Evolutionary conservation across 2,329 filamentous ascomycete species (phyloP), one percentile per base, ranked within the genome.

Genomic region (Sarocladium oryzae): DNA sequence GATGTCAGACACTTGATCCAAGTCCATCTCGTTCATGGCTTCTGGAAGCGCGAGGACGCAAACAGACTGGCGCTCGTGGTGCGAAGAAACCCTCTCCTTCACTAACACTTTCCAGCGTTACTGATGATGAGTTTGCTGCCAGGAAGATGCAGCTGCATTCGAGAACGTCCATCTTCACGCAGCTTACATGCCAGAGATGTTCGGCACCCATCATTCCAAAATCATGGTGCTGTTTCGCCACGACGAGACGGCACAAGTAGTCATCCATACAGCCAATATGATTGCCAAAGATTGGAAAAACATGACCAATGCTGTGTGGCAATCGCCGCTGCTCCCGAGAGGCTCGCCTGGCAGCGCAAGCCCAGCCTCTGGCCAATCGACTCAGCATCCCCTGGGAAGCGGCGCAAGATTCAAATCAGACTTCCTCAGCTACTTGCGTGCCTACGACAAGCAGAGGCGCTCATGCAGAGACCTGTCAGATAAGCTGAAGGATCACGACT

Each of bases 181-280:
- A 15, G 89, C 89, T 0, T 89, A 83, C 54, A 86, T 95, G 78
- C 86, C 89, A 0, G 87, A 92, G 62, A 81, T 84, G 56, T 95
- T 90, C 61, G 90, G 90, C 2, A 96, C 89, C 0, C 90, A 96
- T 65, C 89, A 85, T 58, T 76, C 86, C 11, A 93, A 95, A 67
- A 93, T 95, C 87, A 79, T 95, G 66, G 72, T 95, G n/a, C 67
- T 95, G 3, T 74, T 95, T 55, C 79, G 87, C 4, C 83, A 87
- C 63, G 89, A 95, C 62, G 82, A 86, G 55, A 80, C 76, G 0
- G 87, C 85, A 1, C 86, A 95, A 66, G 71, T 96, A 5, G 69
- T 95, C 52, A 90, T 96, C 26, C 88, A 95, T 59, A 96, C 90
- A 0, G 89, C 90, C 16, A 96, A 96, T 59, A 89, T 95, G 85